phyloP scores from a whole-genome alignment of 106 monocot species.

The Dioscorea dumetorum region DNA sequence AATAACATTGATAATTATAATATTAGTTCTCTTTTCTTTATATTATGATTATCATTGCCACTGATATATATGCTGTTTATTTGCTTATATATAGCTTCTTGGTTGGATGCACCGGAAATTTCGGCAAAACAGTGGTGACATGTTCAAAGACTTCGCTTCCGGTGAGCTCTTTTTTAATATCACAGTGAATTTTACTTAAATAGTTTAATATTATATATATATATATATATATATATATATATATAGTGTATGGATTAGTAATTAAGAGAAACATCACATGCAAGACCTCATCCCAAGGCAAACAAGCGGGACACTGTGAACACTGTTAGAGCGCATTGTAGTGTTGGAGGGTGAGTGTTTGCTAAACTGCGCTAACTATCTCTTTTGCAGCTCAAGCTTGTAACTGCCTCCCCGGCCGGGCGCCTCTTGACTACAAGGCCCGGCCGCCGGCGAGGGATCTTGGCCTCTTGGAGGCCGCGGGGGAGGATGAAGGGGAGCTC shows the following conservation, averaged over 20 bases:
- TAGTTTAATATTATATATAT: slow-evolving; percentile 5
- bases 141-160: slow-evolving; percentile 19
- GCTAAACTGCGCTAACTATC: not conserved
- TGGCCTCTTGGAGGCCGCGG: slow-evolving; percentile 5
- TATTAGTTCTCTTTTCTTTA: too few species aligned
- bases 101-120: slow-evolving; percentile 87
- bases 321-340: not conserved
- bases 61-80: not conserved
- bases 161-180: too few species aligned
- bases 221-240: too few species aligned
- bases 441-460: slow-evolving; percentile 2
- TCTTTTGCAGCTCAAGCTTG: slow-evolving; percentile 32
- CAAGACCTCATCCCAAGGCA: not conserved
- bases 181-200: too few species aligned
- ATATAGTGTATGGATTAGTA: too few species aligned
- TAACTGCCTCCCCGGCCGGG: slow-evolving; percentile 36
- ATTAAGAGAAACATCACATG: not conserved
- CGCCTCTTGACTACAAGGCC: slow-evolving; percentile 24
- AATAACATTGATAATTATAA: too few species aligned
- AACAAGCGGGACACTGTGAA: too few species aligned
- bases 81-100: slow-evolving; percentile 36
- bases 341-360: not conserved
- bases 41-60: too few species aligned
- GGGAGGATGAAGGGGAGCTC: not conserved
- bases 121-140: slow-evolving; percentile 40